Evolutionary conservation across 345 rosid genomes (phyloP), one percentile per base, ranked within the genome.

Genomic region (Eucalyptus tenuipes): DNA sequence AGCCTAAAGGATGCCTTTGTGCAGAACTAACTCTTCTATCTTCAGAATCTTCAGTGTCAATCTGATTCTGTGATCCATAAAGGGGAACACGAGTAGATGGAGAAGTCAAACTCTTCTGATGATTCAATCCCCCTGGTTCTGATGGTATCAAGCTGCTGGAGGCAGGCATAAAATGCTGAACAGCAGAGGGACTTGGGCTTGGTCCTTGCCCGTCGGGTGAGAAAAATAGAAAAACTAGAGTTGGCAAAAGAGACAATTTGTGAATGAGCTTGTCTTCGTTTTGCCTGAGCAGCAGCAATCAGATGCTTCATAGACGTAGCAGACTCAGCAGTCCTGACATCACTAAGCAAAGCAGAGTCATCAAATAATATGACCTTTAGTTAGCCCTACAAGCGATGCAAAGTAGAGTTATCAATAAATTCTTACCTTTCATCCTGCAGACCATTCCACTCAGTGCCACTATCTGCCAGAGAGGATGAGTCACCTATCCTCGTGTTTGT

Each of bases 271-370:
- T 93, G 93, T 91, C 89, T 95, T 91, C 98, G 95, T 91, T 97
- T 98, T 79, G 96, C 99, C 90, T 95, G 99, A 89, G 99, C 99
- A 87, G 96, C 98, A 87, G 99, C 98, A 92, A 97, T 97, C 85
- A 98, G 97, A 94, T 93, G 90, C 92, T 95, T 96, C 97, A 98
- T 93, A 71, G 98, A 95, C 90, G 88, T 88, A 85, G 89, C 89
- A 88, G 98, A 93, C 91, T 96, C 98, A 57, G 94, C 91, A 87
- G 94, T 92, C 90, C 91, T 93, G 88, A 94, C 91, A 88, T 93
- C 93, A 25, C 87, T 84, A 91, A 75, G 16, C 84, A 33, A 71
- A 37, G 24, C 40, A 71, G 45, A 71, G 84, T 75, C 47, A 75
- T 40, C 84, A 40, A 22, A 75, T 75, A 40, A 75, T 37, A 18